These are phyloP conservation scores for Trichoderma sp. DNA, from an alignment of 2,329 filamentous ascomycete genomes.

Conservation along the genomic window DNA sequence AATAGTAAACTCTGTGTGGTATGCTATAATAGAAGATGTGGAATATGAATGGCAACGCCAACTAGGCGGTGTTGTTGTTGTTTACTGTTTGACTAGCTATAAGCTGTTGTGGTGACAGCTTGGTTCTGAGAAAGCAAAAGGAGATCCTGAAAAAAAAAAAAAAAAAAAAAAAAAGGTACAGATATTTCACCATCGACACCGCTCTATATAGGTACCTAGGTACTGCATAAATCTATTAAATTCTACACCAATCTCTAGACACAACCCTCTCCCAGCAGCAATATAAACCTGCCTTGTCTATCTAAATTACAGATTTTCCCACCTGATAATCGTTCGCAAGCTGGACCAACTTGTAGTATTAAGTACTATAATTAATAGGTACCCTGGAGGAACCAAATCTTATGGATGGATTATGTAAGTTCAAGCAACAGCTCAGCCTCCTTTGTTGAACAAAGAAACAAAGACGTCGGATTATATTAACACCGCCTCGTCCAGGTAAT, in stretches of 20 bases:
- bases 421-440: not conserved
- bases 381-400: not conserved
- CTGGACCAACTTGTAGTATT: not conserved
- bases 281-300: not conserved
- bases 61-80: not conserved
- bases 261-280: not conserved
- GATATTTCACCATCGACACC: not conserved
- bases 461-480: constrained; percentile 15
- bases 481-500: constrained; percentile 7
- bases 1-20: not conserved
- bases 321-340: not conserved
- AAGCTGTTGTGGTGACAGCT: not conserved
- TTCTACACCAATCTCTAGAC: not conserved
- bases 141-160: not conserved
- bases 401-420: not conserved
- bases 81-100: too few relatives aligned
- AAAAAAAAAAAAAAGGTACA: too few relatives aligned
- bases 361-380: not conserved
- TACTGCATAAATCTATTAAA: not conserved
- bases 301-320: not conserved
- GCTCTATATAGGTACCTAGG: too few relatives aligned
- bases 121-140: not conserved
- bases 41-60: not conserved
- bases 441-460: not conserved
- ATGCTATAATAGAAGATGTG: not conserved